Base-by-base conservation (phyloP, 2,329 filamentous ascomycete species). In the Xenosphaeropsis pyriputrescens region DNA sequence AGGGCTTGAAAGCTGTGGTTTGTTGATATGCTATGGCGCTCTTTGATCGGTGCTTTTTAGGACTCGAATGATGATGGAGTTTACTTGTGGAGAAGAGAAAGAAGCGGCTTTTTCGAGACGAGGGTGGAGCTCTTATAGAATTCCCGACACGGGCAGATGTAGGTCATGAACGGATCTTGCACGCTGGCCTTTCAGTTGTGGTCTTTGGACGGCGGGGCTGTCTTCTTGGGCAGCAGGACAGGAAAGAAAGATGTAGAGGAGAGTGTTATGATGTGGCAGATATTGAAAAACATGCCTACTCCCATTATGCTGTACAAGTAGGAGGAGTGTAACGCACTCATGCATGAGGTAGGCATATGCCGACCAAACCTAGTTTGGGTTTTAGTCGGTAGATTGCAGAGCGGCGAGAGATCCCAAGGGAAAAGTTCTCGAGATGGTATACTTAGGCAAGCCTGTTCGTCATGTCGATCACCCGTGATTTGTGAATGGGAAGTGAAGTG, bases 321-420 rank as follows among this genome's bases (percentile, higher is more conserved):
- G n/a, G n/a, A 26, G 22, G 22, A 26, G 22, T 19, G 22, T 26
- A 26, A 26, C 53, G 45, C 44, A 47, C 42, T 43, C 36, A 50
- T 48, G 50, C 48, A 54, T 48, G 14, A 14, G 13, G 16, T 15
- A 37, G 22, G 22, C 22, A 26, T 26, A 26, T 11, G 22, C 22
- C 8, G 22, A 26, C 22, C 22, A 32, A 16, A 30, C 22, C n/a
- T 17, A 32, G 15, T n/a, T 13, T 14, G 29, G n/a, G n/a, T 37
- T 40, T 48, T 51, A 53, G 50, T 55, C 53, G 53, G 53, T 47
- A 50, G 50, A 43, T 45, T 55, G 53, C 53, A 53, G 52, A 42
- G 47, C 40, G 45, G 39, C 32, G 42, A 44, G 45, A 47, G 47
- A 42, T 41, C 43, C 44, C 47, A 44, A 43, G 39, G 39, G 41